These are phyloP conservation scores for Botryosphaeria dothidea DNA, from an alignment of 2,329 filamentous ascomycete species.

Conservation along the genomic window DNA sequence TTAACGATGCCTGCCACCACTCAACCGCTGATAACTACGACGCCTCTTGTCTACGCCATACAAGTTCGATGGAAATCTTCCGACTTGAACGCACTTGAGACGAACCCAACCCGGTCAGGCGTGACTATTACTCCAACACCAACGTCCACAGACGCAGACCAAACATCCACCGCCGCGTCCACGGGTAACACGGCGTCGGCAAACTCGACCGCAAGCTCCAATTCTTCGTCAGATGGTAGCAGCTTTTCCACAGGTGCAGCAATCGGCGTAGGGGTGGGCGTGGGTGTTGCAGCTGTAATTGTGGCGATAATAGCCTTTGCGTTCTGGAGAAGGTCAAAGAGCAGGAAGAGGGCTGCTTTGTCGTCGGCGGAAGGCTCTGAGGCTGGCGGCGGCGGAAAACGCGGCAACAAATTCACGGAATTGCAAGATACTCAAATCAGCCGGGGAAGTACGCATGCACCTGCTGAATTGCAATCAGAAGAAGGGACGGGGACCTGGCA, in stretches of 20 bases:
- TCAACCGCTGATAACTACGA: neutral
- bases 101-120: neutral
- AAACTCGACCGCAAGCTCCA: neutral
- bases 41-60: slow-evolving; percentile 7
- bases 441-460: neutral
- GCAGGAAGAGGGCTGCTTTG: neutral
- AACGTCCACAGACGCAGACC: neutral
- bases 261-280: slow-evolving; percentile 16
- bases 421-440: neutral
- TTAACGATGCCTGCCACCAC: neutral
- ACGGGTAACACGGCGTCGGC: neutral
- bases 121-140: neutral
- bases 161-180: neutral
- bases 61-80: slow-evolving; percentile 5
- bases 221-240: neutral
- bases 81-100: neutral
- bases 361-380: too few species aligned
- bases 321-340: neutral
- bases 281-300: neutral
- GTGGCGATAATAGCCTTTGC: neutral
- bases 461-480: neutral
- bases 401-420: neutral
- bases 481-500: neutral
- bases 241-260: slow-evolving; percentile 11
- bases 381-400: neutral